A percentile compares a stretch with the other conserved stretches of the same genome.
These are phyloP conservation scores for Exophiala dermatitidis DNA, from an alignment of 2,329 filamentous ascomycete species.

Conservation along the genomic window DNA sequence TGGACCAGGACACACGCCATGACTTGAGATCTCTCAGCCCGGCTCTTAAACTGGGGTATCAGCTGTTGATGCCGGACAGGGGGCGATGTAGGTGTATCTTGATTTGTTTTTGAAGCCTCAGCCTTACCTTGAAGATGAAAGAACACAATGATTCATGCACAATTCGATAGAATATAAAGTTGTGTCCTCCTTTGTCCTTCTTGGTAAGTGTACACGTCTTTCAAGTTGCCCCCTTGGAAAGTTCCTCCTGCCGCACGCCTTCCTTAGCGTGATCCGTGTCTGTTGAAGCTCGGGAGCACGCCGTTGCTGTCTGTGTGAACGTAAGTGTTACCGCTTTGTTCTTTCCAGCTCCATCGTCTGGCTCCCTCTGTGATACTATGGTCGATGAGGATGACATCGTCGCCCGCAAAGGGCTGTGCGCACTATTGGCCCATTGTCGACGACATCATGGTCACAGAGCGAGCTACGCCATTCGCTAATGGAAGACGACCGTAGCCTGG, in stretches of 20 bases:
- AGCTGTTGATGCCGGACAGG: neutral
- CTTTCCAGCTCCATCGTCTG: neutral
- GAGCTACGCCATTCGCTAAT: constrained; percentile 14
- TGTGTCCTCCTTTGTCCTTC: neutral
- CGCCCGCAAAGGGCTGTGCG: neutral
- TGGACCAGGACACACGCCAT: constrained; percentile 69
- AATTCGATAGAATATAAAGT: constrained; percentile 17
- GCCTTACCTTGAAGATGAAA: constrained; percentile 1
- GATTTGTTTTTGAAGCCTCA: neutral
- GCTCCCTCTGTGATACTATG: neutral
- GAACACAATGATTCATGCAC: constrained; percentile 13
- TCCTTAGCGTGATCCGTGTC: neutral
- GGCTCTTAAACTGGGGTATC: neutral
- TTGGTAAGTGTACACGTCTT: constrained; percentile 1
- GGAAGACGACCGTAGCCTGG: neutral
- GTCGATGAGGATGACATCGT: constrained; percentile 6
- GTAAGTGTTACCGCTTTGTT: neutral
- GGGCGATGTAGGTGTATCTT: neutral
- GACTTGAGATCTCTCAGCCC: constrained; percentile 32
- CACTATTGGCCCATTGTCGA: constrained; percentile 13
- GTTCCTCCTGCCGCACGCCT: neutral
- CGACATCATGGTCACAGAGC: constrained; percentile 3
- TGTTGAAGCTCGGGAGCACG: neutral
- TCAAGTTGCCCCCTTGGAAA: neutral
- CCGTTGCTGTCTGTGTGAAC: neutral